Percentiles rank a stretch among this genome's conserved stretches.
Evolutionary conservation across 768 basidiomycete genomes (phyloP).

Genomic region (Russula ochroleuca): DNA sequence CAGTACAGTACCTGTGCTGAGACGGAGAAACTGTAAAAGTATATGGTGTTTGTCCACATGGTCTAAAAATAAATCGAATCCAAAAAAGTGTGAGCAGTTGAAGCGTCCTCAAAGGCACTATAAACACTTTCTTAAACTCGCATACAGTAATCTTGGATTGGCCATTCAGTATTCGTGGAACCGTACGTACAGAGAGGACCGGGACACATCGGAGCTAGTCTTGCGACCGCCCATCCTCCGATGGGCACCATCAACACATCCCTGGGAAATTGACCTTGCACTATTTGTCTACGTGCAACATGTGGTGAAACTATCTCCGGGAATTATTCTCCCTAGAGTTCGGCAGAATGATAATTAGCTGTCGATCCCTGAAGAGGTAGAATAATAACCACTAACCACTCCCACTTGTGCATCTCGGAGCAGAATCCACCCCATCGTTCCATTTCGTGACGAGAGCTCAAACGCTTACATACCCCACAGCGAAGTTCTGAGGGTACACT

Average conservation of each 20-base stretch:
- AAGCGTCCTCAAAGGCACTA: no score
- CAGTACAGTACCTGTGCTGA: no score
- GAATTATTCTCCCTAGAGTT: not conserved
- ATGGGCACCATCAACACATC: not conserved
- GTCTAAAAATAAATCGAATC: not conserved
- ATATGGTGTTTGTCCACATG: no score
- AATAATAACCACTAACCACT: not conserved
- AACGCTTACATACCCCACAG: not conserved
- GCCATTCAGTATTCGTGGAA: no score
- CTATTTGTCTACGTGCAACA: no score
- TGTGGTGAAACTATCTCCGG: not conserved
- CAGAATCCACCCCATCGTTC: conserved; percentile 7
- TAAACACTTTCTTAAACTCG: no score
- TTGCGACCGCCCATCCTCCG: not conserved
- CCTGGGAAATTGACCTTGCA: not conserved
- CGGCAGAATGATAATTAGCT: not conserved
- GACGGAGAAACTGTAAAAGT: no score
- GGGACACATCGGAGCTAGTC: not conserved
- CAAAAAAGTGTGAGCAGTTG: no score
- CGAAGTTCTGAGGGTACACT: not conserved
- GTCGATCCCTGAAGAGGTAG: not conserved
- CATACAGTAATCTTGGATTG: no score
- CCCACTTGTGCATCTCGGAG: not conserved
- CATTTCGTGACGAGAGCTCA: not conserved
- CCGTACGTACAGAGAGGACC: not conserved